Base-by-base conservation (phyloP, 345 rosid species). In the Reutealis trisperma region DNA sequence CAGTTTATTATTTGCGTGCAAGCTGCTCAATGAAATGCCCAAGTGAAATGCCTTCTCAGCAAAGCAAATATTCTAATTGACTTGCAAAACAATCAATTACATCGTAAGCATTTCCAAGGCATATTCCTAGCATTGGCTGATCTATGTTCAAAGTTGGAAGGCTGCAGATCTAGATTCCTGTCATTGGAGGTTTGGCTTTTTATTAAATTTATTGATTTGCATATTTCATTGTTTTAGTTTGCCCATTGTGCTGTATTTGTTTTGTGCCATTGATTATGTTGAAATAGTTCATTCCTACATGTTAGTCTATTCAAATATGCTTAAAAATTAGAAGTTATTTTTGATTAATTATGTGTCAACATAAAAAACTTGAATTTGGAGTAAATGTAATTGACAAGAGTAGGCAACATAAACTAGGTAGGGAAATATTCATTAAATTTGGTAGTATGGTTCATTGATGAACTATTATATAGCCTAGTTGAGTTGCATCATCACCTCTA, bases 61-160 rank as follows among this genome's bases (percentile, higher is more conserved):
- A n/a, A n/a, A n/a, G n/a, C n/a, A n/a, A n/a, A n/a, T n/a, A n/a
- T n/a, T n/a, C n/a, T n/a, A n/a, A n/a, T n/a, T n/a, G n/a, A 88
- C 75, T 84, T 93, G 81, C 75, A 82, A 79, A 87, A 79, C 60
- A 83, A 72, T 19, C 85, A 83, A 61, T 82, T 87, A 68, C 80
- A 77, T 69, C 86, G 92, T 74, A 88, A 80, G 80, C 92, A 90
- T 64, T 72, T 83, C 49, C 88, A 89, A 84, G 98, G 98, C 24
- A 77, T 91, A 78, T 73, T 95, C 72, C 79, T 89, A 72, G 94
- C 94, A 63, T 72, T 95, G 75, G 91, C 90, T 76, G 90, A 92
- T 79, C 64, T 95, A 82, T 93, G 98, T 85, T 89, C 98, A 24
- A 86, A 83, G 83, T 81, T 90, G 80, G 99, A 95, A 86, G 83